A percentile compares a stretch with the other conserved stretches of the same genome.
Evolutionary conservation across 306 rosid genomes (phyloP).

Genomic region (Vigna mungo): DNA sequence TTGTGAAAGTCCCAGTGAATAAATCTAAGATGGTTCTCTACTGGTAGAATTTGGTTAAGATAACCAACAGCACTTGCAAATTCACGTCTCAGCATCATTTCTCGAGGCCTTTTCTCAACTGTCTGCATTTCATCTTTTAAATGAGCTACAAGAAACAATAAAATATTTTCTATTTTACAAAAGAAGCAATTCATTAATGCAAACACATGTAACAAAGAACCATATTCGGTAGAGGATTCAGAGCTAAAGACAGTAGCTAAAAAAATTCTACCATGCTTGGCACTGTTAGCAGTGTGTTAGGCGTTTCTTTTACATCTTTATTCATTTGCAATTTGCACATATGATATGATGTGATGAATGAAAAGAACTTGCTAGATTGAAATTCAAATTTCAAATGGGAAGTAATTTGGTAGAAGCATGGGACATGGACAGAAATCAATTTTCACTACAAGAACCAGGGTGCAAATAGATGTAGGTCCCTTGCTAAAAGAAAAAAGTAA

Average conservation of each 20-base stretch:
- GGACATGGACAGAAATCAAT: constrained; percentile 3
- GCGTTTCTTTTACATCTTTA: not conserved
- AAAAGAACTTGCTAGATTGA: not conserved
- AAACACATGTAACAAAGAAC: not conserved
- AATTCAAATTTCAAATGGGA: constrained; percentile 22
- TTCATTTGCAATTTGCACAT: not conserved
- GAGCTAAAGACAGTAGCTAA: not conserved
- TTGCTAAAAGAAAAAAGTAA: constrained; percentile 21
- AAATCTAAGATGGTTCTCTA: constrained; percentile 83
- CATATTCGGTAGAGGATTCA: not conserved
- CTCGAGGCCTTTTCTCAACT: constrained; percentile 96
- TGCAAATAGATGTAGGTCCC: not conserved
- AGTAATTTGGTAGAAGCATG: constrained; percentile 25
- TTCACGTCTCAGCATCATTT: constrained; percentile 99
- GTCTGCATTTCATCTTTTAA: constrained; percentile 62
- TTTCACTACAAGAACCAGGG: not conserved
- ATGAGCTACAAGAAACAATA: constrained; percentile 40
- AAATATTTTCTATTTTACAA: not conserved
- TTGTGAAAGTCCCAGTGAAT: constrained; percentile 99
- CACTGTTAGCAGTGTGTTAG: not conserved
- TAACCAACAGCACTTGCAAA: constrained; percentile 91
- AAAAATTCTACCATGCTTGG: not conserved
- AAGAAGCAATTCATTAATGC: constrained; percentile 23
- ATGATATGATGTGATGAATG: not conserved
- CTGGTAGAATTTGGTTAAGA: constrained; percentile 77